These are phyloP conservation scores for Bonia amplexicaulis DNA, from an alignment of 176 grass and related monocot species.

Conservation along the genomic window DNA sequence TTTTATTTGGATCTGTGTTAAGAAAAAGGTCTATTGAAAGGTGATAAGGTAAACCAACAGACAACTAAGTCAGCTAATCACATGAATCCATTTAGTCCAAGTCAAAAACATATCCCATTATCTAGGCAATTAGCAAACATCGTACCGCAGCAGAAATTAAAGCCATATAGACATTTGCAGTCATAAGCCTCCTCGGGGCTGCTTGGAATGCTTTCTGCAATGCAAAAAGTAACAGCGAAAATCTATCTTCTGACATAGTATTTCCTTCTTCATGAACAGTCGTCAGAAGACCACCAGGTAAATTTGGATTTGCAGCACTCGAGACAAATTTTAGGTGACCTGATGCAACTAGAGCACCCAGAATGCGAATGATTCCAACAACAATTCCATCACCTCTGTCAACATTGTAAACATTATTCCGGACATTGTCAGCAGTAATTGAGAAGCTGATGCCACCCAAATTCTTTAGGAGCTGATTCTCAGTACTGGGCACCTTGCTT, in stretches of 20 bases:
- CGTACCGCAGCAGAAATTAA: constrained; percentile 88
- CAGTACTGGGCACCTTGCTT: constrained; percentile 43
- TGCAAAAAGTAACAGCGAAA: constrained; percentile 81
- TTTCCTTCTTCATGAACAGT: constrained; percentile 69
- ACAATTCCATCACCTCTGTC: constrained; percentile 88
- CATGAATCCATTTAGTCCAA: background rate
- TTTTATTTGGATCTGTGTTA: background rate
- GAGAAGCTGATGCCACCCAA: constrained; percentile 81
- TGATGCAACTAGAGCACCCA: constrained; percentile 80
- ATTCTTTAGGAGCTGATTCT: constrained; percentile 70
- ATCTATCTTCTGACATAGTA: constrained; percentile 71
- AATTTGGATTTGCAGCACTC: constrained; percentile 38
- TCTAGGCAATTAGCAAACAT: constrained; percentile 24
- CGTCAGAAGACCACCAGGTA: constrained; percentile 40
- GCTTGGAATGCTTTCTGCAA: constrained; percentile 94
- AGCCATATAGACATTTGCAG: constrained; percentile 83
- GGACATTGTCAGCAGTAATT: constrained; percentile 83
- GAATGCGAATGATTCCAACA: constrained; percentile 89
- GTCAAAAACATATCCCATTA: constrained; percentile 17
- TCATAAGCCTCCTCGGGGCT: constrained; percentile 78
- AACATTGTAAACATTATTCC: constrained; percentile 89
- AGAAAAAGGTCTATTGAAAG: background rate
- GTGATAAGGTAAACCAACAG: background rate
- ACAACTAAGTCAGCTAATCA: background rate
- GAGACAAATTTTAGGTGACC: constrained; percentile 74